Conservation (phyloP, 257 asterid species). For the Gentiana dahurica region DNA sequence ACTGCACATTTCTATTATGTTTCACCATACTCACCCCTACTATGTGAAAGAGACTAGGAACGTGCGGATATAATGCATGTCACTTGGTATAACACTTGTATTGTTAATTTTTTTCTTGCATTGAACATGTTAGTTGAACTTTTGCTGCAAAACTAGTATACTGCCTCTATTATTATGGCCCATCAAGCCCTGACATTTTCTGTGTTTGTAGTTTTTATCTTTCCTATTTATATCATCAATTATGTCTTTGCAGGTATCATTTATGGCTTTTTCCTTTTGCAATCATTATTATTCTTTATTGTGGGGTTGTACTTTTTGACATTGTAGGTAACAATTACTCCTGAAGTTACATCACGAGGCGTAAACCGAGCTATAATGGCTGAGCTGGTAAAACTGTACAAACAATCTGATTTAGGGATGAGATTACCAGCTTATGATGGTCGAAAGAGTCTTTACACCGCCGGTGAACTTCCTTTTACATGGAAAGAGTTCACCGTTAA, state of each 20-base stretch:
- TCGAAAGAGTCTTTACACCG: constrained; percentile 81
- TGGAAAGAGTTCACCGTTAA: constrained; percentile 80
- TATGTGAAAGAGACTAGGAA: too few relatives aligned
- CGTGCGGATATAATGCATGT: too few relatives aligned
- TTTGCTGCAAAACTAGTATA: constrained; percentile 13
- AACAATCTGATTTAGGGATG: constrained; percentile 82
- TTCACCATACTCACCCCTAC: too few relatives aligned
- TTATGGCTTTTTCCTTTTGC: constrained; percentile 25
- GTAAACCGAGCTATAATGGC: constrained; percentile 84
- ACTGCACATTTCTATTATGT: too few relatives aligned
- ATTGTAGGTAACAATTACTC: constrained; percentile 77
- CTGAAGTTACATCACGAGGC: constrained; percentile 79
- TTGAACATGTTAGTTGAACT: constrained; percentile 8
- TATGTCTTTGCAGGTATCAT: constrained; percentile 22
- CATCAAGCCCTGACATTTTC: constrained; percentile 39
- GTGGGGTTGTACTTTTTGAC: constrained; percentile 5
- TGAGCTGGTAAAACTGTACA: constrained; percentile 73
- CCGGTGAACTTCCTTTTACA: constrained; percentile 94
- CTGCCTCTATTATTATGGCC: constrained; percentile 26
- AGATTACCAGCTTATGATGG: constrained; percentile 98
- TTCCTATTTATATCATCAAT: constrained; percentile 21
- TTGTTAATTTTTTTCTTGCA: too few relatives aligned
- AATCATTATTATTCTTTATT: constrained; percentile 30
- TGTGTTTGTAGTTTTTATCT: constrained; percentile 17
- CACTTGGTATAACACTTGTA: too few relatives aligned